Evolutionary conservation across 257 asterid genomes (phyloP).

Genomic region (Osmanthus fragrans): DNA sequence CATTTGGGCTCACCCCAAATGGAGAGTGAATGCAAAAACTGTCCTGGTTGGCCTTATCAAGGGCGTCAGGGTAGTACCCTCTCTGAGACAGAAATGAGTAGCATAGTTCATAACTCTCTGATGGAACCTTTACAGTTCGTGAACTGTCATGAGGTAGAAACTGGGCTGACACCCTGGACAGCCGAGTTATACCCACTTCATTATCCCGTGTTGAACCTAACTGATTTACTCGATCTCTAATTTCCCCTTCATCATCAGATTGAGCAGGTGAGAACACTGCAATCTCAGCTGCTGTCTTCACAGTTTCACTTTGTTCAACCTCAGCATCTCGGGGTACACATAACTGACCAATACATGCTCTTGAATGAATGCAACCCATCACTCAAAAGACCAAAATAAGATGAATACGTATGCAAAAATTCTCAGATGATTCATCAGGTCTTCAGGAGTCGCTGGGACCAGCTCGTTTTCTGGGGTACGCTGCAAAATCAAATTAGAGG

Average conservation of each 20-base stretch:
- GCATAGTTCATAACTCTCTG: slow-evolving; percentile 68
- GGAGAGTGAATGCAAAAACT: slow-evolving; percentile 95
- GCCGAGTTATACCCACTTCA: slow-evolving; percentile 73
- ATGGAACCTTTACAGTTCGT: slow-evolving; percentile 67
- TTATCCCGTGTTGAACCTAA: slow-evolving; percentile 53
- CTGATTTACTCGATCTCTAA: slow-evolving; percentile 52
- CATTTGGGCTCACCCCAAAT: slow-evolving; percentile 70
- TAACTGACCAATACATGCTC: slow-evolving; percentile 77
- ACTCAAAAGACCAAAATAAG: slow-evolving; percentile 37
- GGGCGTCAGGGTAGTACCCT: slow-evolving; percentile 97
- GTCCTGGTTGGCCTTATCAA: slow-evolving; percentile 94
- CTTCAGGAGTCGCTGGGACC: slow-evolving; percentile 8
- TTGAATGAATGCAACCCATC: slow-evolving; percentile 95
- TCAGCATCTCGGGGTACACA: slow-evolving; percentile 67
- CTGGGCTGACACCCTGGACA: slow-evolving; percentile 84
- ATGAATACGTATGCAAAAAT: slow-evolving; percentile 35
- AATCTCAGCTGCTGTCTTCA: slow-evolving; percentile 52
- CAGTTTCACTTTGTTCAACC: slow-evolving; percentile 47
- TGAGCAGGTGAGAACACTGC: slow-evolving; percentile 59
- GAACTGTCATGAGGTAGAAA: slow-evolving; percentile 86
- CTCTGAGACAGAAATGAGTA: slow-evolving; percentile 90
- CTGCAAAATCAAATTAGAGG: slow-evolving; percentile 12
- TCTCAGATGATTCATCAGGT: slow-evolving; percentile 46
- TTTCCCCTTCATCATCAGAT: slow-evolving; percentile 61
- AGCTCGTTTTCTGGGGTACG: slow-evolving; percentile 4